A percentile compares a stretch with the other conserved stretches of the same genome.
These are phyloP conservation scores for Candida gorgasii DNA, from an alignment of 805 yeast genomes.

Conservation along the genomic window DNA sequence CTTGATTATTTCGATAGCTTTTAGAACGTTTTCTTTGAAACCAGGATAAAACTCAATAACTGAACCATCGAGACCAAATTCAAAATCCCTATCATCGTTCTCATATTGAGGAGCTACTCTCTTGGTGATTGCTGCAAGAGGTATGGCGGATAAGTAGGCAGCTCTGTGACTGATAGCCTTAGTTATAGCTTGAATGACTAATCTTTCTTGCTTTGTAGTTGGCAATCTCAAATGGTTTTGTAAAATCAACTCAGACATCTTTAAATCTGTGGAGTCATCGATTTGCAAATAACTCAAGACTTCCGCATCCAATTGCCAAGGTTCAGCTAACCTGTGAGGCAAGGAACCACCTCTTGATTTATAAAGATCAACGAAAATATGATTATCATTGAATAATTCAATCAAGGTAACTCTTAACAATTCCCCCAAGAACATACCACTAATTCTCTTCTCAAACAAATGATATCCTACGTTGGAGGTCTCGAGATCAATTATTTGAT, in stretches of 20 bases:
- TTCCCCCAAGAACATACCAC: slow-evolving; percentile 94
- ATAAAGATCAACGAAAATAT: slow-evolving; percentile 58
- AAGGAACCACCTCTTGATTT: slow-evolving; percentile 40
- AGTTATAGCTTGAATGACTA: slow-evolving; percentile 69
- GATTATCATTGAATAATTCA: slow-evolving; percentile 61
- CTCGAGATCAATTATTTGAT: slow-evolving; percentile 62
- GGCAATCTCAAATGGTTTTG: slow-evolving; percentile 68
- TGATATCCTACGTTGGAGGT: slow-evolving; percentile 87
- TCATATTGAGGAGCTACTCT: slow-evolving; percentile 62
- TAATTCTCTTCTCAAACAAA: slow-evolving; percentile 87
- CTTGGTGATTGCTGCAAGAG: slow-evolving; percentile 80
- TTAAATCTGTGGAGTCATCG: slow-evolving; percentile 74
- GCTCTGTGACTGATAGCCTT: slow-evolving; percentile 83
- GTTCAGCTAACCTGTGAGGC: slow-evolving; percentile 67
- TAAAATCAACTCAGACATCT: slow-evolving; percentile 67
- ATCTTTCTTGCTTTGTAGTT: slow-evolving; percentile 70
- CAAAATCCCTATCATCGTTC: slow-evolving; percentile 63
- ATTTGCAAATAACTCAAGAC: slow-evolving; percentile 84
- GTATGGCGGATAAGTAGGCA: slow-evolving; percentile 87
- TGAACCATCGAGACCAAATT: slow-evolving; percentile 94
- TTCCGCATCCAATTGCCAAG: slow-evolving; percentile 80
- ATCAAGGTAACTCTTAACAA: slow-evolving; percentile 70
- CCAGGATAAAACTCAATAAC: slow-evolving; percentile 94
- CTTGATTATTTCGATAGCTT: slow-evolving; percentile 69
- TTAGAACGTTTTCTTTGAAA: slow-evolving; percentile 75